These are phyloP conservation scores for Stephania cephalantha DNA, from an alignment of 164 flowering plant genomes.

Conservation along the genomic window DNA sequence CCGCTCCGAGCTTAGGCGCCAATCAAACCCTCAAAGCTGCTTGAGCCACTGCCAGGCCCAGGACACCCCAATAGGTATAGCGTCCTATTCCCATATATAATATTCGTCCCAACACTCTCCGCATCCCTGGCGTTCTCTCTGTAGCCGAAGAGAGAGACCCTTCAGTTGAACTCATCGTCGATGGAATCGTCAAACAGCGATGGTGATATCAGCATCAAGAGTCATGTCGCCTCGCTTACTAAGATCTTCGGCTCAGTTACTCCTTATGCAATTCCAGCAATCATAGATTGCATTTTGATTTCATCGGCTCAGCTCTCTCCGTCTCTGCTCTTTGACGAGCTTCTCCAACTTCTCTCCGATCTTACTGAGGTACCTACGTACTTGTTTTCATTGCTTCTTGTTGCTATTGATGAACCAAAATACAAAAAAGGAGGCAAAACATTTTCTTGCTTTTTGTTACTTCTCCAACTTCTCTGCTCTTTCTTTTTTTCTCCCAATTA, in stretches of 20 bases:
- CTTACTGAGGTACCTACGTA: conserved; percentile 30
- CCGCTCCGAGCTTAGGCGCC: no score
- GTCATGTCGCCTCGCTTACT: conserved; percentile 30
- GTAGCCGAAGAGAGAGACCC: no score
- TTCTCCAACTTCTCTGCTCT: no score
- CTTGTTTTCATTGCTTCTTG: neutral
- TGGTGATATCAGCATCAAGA: neutral
- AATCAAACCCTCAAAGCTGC: no score
- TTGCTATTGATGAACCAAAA: neutral
- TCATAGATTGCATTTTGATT: conserved; percentile 65
- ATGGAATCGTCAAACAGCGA: neutral
- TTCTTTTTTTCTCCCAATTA: no score
- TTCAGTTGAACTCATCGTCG: no score
- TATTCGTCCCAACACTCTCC: no score
- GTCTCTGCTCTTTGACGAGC: conserved; percentile 43
- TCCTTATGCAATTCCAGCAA: conserved; percentile 52
- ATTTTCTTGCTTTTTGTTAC: no score
- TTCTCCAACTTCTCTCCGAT: conserved; percentile 40
- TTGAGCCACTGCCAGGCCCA: no score
- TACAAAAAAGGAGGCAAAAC: neutral
- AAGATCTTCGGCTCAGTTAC: conserved; percentile 55
- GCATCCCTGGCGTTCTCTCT: no score
- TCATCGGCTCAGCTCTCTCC: conserved; percentile 52
- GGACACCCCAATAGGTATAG: no score
- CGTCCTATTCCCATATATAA: no score